Evolutionary conservation across 129 eudicot genomes (phyloP).

Genomic region (Silybum marianum): DNA sequence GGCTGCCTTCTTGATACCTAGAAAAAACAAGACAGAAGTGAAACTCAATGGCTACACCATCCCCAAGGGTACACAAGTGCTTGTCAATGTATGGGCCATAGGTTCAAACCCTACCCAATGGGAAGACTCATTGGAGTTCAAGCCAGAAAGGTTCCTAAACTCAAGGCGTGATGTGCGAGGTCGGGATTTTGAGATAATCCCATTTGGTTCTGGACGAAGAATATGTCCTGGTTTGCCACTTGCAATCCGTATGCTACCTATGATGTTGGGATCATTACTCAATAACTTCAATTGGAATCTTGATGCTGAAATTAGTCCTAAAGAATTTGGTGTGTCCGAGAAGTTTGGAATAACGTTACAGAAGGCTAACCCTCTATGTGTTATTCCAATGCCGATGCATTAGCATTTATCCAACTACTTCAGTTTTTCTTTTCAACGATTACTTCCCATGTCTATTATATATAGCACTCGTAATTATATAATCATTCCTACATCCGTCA

Average conservation of each 20-base stretch:
- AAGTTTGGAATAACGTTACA: slow-evolving; percentile 33
- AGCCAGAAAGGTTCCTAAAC: slow-evolving; percentile 32
- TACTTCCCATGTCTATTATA: not conserved
- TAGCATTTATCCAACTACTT: not conserved
- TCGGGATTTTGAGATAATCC: not conserved
- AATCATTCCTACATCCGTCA: not conserved
- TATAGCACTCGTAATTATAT: not conserved
- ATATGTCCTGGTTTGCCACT: slow-evolving; percentile 45
- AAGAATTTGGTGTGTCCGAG: slow-evolving; percentile 13
- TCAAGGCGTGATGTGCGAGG: not conserved
- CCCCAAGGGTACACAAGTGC: slow-evolving; percentile 28
- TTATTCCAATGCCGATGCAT: slow-evolving; percentile 6
- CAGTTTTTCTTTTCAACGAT: not conserved
- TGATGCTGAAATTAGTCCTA: not conserved
- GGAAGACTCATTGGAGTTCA: slow-evolving; percentile 23
- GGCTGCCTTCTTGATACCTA: slow-evolving; percentile 34
- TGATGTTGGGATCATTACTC: slow-evolving; percentile 38
- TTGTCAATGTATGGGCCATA: slow-evolving; percentile 38
- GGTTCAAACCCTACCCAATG: slow-evolving; percentile 24
- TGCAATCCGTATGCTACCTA: slow-evolving; percentile 29
- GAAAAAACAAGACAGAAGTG: slow-evolving; percentile 12
- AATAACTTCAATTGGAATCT: slow-evolving; percentile 32
- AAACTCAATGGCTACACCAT: slow-evolving; percentile 26
- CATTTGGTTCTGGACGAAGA: slow-evolving; percentile 44
- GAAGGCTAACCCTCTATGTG: slow-evolving; percentile 29